Evolutionary conservation across 345 rosid species (phyloP).

Genomic region (Luvunga scandens): DNA sequence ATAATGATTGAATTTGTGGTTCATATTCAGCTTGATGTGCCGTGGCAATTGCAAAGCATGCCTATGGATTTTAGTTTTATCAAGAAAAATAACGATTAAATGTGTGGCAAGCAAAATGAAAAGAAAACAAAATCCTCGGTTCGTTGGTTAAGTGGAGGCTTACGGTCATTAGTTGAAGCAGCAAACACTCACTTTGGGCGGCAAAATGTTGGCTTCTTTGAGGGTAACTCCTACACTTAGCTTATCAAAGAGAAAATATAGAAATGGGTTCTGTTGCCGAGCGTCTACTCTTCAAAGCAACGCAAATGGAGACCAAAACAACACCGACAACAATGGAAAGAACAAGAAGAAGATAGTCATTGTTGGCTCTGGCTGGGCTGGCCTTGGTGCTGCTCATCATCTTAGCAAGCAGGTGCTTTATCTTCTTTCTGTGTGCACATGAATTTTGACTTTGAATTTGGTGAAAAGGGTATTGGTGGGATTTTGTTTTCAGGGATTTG

Average conservation of each 20-base stretch:
- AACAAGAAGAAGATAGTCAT: slow-evolving; percentile 41
- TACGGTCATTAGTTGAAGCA: not conserved
- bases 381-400: slow-evolving; percentile 64
- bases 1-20: not conserved
- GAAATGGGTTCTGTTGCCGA: slow-evolving; percentile 26
- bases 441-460: not conserved
- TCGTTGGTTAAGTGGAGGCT: not conserved
- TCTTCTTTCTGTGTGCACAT: not conserved
- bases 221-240: slow-evolving; percentile 13
- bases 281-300: slow-evolving; percentile 13
- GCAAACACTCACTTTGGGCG: not conserved
- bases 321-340: not conserved
- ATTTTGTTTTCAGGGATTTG: slow-evolving; percentile 46
- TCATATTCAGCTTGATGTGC: not conserved
- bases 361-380: slow-evolving; percentile 70
- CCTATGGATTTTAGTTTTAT: not conserved
- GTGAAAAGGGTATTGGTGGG: not conserved
- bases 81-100: not conserved
- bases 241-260: not conserved
- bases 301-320: slow-evolving; percentile 16
- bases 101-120: not conserved
- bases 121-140: not conserved
- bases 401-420: slow-evolving; percentile 46
- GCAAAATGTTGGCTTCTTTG: slow-evolving; percentile 29
- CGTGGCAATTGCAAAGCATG: not conserved